phyloP scores from a whole-genome alignment of 257 asterid genomes.

The Ballota nigra region DNA sequence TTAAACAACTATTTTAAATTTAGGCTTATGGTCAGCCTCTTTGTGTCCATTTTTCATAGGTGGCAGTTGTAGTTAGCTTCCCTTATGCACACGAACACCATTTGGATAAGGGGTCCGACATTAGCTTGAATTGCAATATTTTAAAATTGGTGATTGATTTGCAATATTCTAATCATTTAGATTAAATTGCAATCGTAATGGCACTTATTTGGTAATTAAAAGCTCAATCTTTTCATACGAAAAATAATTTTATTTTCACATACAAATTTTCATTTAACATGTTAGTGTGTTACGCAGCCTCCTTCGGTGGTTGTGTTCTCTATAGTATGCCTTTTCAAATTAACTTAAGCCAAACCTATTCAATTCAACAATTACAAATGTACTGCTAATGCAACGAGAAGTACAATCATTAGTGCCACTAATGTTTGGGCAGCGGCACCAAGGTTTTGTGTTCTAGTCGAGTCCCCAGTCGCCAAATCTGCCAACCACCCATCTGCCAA shows the following conservation, averaged over 20 bases:
- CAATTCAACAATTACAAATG: slow-evolving; percentile 19
- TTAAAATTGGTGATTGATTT: too few species aligned
- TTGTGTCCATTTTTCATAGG: too few species aligned
- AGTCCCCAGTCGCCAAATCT: slow-evolving; percentile 60
- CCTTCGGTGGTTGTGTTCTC: slow-evolving; percentile 1
- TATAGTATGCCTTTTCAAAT: neutral
- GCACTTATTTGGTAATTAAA: neutral
- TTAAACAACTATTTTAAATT: too few species aligned
- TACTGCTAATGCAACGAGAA: slow-evolving; percentile 23
- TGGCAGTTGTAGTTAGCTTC: too few species aligned
- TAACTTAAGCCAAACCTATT: neutral
- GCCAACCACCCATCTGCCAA: slow-evolving; percentile 79
- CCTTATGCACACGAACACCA: too few species aligned
- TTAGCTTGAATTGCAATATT: too few species aligned
- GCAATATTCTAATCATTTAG: too few species aligned
- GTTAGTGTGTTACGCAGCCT: neutral
- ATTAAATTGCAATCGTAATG: too few species aligned
- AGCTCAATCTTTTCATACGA: neutral
- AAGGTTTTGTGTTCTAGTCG: slow-evolving; percentile 24
- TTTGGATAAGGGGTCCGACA: too few species aligned
- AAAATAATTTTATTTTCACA: slow-evolving; percentile 2
- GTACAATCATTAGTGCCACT: slow-evolving; percentile 28
- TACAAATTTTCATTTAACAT: neutral
- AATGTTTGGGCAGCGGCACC: slow-evolving; percentile 16
- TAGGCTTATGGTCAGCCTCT: too few species aligned